Evolutionary conservation across 2,329 filamentous ascomycete species (phyloP).

Genomic region (Ascochyta viciae-villosae): DNA sequence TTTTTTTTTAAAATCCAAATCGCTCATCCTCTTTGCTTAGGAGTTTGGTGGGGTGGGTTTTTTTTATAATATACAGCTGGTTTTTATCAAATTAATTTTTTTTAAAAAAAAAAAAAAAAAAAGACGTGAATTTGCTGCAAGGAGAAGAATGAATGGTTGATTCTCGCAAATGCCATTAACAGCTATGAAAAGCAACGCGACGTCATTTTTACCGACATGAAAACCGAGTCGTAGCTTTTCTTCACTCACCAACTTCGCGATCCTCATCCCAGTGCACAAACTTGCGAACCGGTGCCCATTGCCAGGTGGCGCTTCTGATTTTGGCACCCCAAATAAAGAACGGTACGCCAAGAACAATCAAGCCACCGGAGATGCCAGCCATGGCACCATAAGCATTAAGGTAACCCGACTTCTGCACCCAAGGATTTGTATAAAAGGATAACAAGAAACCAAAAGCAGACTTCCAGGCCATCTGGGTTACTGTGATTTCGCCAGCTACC

Average conservation of each 20-base stretch:
- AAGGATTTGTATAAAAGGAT: constrained; percentile 67
- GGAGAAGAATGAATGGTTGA: too few relatives aligned
- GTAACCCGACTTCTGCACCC: constrained; percentile 61
- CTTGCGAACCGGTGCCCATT: constrained; percentile 55
- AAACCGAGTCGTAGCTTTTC: background rate
- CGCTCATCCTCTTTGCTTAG: too few relatives aligned
- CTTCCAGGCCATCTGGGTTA: constrained; percentile 64
- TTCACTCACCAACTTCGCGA: constrained; percentile 60
- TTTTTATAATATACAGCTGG: too few relatives aligned
- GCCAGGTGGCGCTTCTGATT: constrained; percentile 57
- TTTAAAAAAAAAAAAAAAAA: too few relatives aligned
- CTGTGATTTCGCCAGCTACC: constrained; percentile 62
- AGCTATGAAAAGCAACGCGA: too few relatives aligned
- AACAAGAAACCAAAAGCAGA: constrained; percentile 65
- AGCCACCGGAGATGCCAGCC: constrained; percentile 60
- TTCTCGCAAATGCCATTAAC: too few relatives aligned
- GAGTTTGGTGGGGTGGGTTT: too few relatives aligned
- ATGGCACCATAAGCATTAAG: constrained; percentile 62
- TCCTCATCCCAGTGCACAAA: constrained; percentile 61
- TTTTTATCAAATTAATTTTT: too few relatives aligned
- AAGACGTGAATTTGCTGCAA: too few relatives aligned
- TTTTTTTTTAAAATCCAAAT: too few relatives aligned
- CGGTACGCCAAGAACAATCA: constrained; percentile 56
- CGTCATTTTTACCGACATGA: too few relatives aligned
- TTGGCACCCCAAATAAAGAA: constrained; percentile 61